Conservation (phyloP, 352 stramenopile species). For the Phytopythium ostracodes region DNA sequence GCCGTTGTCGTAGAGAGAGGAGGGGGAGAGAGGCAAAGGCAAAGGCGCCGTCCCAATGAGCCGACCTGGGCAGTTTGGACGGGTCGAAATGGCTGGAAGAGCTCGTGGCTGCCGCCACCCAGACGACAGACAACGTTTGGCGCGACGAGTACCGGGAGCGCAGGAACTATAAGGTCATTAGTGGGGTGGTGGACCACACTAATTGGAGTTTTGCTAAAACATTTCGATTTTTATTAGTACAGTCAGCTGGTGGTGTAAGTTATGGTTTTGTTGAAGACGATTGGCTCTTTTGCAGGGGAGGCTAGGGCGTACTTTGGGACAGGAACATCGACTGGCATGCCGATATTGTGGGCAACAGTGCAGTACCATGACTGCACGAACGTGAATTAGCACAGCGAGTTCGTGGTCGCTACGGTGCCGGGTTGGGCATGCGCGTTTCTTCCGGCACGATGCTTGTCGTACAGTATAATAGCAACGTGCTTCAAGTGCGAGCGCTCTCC, state of each 20-base stretch:
- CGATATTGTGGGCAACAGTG: too few species aligned
- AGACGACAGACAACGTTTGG: neutral
- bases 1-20: neutral
- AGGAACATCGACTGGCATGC: too few species aligned
- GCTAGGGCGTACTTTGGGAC: too few species aligned
- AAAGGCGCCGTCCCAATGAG: neutral
- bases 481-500: too few species aligned
- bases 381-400: too few species aligned
- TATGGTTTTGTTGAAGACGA: neutral
- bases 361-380: too few species aligned
- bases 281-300: neutral
- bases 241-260: neutral
- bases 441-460: too few species aligned
- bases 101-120: neutral
- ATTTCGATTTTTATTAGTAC: neutral
- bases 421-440: too few species aligned
- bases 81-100: constrained; percentile 1
- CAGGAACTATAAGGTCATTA: neutral
- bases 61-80: neutral
- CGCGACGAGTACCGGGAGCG: neutral
- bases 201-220: neutral
- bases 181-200: constrained; percentile 4
- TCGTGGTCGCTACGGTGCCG: too few species aligned
- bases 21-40: neutral
- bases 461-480: too few species aligned